These are phyloP conservation scores for Ceratorhiza oryzae-sativae DNA, from an alignment of 1,284 basidiomycete genomes.

Conservation along the genomic window DNA sequence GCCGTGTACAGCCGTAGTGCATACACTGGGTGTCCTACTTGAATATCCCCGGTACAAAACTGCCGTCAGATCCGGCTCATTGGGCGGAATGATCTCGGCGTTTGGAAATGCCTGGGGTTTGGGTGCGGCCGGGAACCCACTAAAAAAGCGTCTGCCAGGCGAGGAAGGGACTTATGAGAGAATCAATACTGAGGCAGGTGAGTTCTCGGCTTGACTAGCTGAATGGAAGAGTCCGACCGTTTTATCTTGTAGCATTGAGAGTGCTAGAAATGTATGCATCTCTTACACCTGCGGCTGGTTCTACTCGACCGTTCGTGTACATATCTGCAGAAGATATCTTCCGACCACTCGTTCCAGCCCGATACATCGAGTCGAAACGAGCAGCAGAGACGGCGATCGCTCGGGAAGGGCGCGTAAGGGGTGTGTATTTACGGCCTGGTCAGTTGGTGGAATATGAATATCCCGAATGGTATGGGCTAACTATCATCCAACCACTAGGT, in stretches of 20 bases:
- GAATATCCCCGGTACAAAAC: constrained; percentile 85
- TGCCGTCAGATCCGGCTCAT: constrained; percentile 65
- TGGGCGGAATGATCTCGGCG: constrained; percentile 61
- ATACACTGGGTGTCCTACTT: constrained; percentile 93
- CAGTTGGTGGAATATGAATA: constrained; percentile 49
- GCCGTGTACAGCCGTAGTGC: constrained; percentile 79
- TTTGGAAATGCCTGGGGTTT: constrained; percentile 54
- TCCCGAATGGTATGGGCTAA: constrained; percentile 6
- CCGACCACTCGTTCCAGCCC: constrained; percentile 80
- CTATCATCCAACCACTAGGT: constrained; percentile 59
- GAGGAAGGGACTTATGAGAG: constrained; percentile 68
- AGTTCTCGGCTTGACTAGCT: constrained; percentile 47
- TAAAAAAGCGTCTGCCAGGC: constrained; percentile 56
- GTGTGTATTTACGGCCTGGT: constrained; percentile 87
- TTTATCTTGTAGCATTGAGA: constrained; percentile 61
- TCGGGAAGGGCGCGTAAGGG: constrained; percentile 55
- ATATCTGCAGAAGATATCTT: constrained; percentile 95
- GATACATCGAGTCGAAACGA: constrained; percentile 90
- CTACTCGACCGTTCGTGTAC: constrained; percentile 82
- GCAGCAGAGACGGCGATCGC: constrained; percentile 81
- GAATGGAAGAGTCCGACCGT: constrained; percentile 33
- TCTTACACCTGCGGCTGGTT: constrained; percentile 48
- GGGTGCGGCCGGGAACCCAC: constrained; percentile 63
- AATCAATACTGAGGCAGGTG: constrained; percentile 91
- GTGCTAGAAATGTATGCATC: constrained; percentile 76